A percentile compares a stretch with the other conserved stretches of the same genome.
Evolutionary conservation across 2,329 filamentous ascomycete species (phyloP).

Genomic region (Helotiales sp.): DNA sequence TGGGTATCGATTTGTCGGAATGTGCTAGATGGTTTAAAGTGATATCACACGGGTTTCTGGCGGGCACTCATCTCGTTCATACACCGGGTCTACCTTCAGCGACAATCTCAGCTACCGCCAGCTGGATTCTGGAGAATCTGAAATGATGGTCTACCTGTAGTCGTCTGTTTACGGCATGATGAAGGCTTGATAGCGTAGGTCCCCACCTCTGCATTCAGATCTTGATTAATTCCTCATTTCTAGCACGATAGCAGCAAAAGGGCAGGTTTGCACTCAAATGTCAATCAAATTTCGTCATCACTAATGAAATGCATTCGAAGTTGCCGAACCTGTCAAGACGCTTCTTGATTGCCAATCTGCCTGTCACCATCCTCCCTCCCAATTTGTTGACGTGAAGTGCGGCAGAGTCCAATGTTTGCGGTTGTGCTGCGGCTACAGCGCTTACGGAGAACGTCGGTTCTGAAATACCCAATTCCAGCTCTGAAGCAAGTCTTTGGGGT

Average conservation of each 20-base stretch:
- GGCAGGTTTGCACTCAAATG: neutral
- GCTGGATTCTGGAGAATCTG: neutral
- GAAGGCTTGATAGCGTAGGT: neutral
- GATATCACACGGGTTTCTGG: too few species aligned
- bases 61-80: too few species aligned
- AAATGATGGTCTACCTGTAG: neutral
- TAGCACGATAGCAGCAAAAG: neutral
- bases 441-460: neutral
- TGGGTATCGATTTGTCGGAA: too few species aligned
- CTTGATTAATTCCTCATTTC: neutral
- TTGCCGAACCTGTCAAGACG: neutral
- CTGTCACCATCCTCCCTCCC: neutral
- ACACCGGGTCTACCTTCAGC: too few species aligned
- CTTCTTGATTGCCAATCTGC: neutral
- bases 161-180: neutral
- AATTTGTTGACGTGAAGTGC: neutral
- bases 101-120: too few species aligned
- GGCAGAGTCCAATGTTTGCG: neutral
- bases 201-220: neutral
- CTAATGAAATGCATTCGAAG: constrained; percentile 3
- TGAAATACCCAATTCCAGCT: constrained; percentile 11
- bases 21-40: too few species aligned
- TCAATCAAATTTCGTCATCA: neutral
- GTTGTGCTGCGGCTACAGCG: neutral
- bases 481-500: constrained; percentile 13